Evolutionary conservation across 148 eudicot species (phyloP), one percentile per base, ranked within the genome.

Genomic region (Nepenthes mirabilis): DNA sequence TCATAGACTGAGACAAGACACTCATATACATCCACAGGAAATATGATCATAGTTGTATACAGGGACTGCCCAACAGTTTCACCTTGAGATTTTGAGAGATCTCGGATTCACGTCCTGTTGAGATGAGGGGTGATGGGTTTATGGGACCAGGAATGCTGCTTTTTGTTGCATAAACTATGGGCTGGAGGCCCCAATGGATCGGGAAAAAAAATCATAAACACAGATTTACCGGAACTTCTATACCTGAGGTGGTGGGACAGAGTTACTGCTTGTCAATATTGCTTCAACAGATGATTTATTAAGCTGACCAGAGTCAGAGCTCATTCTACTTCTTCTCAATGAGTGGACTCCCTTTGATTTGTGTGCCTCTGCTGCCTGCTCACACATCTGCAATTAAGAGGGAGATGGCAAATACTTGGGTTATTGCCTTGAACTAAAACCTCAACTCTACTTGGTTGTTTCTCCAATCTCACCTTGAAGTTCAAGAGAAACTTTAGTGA

Each of bases 281-380:
- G 95, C 90, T 81, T 94, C 99, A 76, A 94, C 86, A 14, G 99
- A 82, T 60, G 99, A 84, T 70, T 73, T 84, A 55, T 79, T 79
- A 57, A 60, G 68, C 71, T 88, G 95, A 58, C 73, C 62, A 65
- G 79, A 69, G 65, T 89, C 95, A 60, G 91, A 70, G 71, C 77
- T 77, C 37, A 66, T 67, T 72, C 91, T 49, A 11, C 52, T 84
- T 69, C 89, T 82, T 73, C 97, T 79, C 45, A 89, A 82, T 58
- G 83, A 80, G 65, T 77, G 77, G 54, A 76, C 58, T 66, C 91
- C 99, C 70, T 94, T 94, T 61, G 99, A 89, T 70, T 84, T 94
- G 82, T 94, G 91, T 69, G 97, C 95, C 82, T 94, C 97, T n/a
- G 96, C 91, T 61, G 99, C 99, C 77, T 79, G 84, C 65, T 89